Evolutionary conservation across 768 basidiomycete genomes (phyloP).

Genomic region (Cantharellus cinnabarinus): DNA sequence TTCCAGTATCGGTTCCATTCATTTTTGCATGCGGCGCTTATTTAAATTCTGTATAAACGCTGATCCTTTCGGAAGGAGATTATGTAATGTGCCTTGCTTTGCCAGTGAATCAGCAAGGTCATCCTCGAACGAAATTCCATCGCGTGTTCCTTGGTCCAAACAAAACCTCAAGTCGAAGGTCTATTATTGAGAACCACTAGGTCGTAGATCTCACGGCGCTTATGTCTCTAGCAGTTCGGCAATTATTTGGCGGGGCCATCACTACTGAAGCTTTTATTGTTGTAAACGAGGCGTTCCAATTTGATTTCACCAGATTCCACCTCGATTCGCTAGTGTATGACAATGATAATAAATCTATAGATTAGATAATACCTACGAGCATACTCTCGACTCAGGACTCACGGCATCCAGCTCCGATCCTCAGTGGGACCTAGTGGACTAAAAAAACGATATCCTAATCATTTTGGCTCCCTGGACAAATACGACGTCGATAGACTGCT

Average conservation of each 20-base stretch:
- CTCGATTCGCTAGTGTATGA: constrained; percentile 82
- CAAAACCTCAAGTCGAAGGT: no score
- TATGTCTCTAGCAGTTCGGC: not conserved
- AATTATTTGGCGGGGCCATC: constrained; percentile 79
- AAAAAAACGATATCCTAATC: constrained; percentile 61
- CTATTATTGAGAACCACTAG: no score
- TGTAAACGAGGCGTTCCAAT: constrained; percentile 77
- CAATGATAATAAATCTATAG: constrained; percentile 37
- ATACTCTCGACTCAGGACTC: constrained; percentile 18
- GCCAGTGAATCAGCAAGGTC: no score
- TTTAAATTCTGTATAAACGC: no score
- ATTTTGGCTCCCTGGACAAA: constrained; percentile 53
- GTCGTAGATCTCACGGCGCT: no score
- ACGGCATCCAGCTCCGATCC: constrained; percentile 33
- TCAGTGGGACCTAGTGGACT: constrained; percentile 50
- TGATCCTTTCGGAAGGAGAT: no score
- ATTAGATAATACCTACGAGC: constrained; percentile 16
- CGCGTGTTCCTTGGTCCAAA: no score
- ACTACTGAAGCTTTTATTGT: constrained; percentile 30
- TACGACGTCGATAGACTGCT: constrained; percentile 67
- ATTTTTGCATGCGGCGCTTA: no score
- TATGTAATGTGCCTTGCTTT: no score
- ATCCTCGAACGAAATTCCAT: no score
- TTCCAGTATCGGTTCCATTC: no score
- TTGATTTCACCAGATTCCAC: constrained; percentile 46